Conservation (phyloP, 2,329 filamentous ascomycete genomes). For the Hypoxylon sp. region DNA sequence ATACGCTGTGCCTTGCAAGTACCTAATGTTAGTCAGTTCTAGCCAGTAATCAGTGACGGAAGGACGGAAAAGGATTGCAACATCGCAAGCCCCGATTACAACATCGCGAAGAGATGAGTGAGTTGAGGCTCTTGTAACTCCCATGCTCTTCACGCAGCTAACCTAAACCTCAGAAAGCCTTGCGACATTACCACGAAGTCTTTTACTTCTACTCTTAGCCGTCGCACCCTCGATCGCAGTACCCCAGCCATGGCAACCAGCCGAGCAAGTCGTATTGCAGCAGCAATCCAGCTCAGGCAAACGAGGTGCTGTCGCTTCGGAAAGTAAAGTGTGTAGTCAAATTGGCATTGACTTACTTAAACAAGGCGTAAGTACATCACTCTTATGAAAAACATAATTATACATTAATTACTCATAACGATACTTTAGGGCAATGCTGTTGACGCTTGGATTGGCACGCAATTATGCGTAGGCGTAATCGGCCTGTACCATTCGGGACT, state of each 20-base stretch:
- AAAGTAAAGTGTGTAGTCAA: slow-evolving; percentile 46
- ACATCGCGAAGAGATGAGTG: slow-evolving; percentile 29
- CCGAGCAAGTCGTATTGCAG: slow-evolving; percentile 34
- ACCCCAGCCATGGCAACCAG: slow-evolving; percentile 33
- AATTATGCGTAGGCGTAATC: slow-evolving; percentile 78
- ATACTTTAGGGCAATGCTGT: slow-evolving; percentile 72
- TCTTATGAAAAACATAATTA: too few species aligned
- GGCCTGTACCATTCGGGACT: slow-evolving; percentile 85
- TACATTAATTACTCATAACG: slow-evolving; percentile 12
- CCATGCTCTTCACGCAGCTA: not conserved
- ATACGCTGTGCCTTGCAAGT: slow-evolving; percentile 13
- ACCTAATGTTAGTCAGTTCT: slow-evolving; percentile 13
- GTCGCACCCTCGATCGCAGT: slow-evolving; percentile 21
- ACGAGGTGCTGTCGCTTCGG: slow-evolving; percentile 45
- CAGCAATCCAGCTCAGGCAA: slow-evolving; percentile 22
- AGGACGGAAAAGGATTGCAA: slow-evolving; percentile 24
- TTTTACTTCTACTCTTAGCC: slow-evolving; percentile 32
- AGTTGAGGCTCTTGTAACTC: slow-evolving; percentile 4
- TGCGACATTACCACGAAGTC: slow-evolving; percentile 19
- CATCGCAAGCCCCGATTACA: slow-evolving; percentile 27
- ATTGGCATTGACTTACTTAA: slow-evolving; percentile 47
- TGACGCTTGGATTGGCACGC: slow-evolving; percentile 77
- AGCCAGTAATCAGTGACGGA: too few species aligned
- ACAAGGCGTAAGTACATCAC: slow-evolving; percentile 43
- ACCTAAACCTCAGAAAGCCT: slow-evolving; percentile 11